These are phyloP conservation scores for Alternaria ventricosa DNA, from an alignment of 2,329 filamentous ascomycete genomes.

Conservation along the genomic window DNA sequence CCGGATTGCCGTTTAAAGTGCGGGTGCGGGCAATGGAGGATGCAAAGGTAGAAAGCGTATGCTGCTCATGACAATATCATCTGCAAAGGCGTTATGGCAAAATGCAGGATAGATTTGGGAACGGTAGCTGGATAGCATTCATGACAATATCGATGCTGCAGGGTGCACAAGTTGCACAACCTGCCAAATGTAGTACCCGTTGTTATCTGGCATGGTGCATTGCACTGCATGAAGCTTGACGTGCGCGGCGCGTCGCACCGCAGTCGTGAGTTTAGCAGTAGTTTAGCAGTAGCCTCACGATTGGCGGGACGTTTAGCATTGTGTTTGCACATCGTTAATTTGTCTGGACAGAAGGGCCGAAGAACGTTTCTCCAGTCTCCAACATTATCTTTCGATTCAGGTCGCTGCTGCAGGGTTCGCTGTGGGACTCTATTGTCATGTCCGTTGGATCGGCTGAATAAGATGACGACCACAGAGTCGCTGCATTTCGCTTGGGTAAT, in stretches of 20 bases:
- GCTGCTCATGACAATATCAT: background rate
- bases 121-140: background rate
- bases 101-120: background rate
- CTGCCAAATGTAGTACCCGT: background rate
- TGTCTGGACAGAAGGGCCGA: conserved; percentile 5
- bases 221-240: conserved; percentile 7
- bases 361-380: background rate
- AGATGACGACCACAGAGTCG: background rate
- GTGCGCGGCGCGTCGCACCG: conserved; percentile 1
- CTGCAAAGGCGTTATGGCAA: conserved; percentile 1
- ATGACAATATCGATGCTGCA: conserved; percentile 4
- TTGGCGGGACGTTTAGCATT: conserved; percentile 6
- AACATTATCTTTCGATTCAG: conserved; percentile 1
- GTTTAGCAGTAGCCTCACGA: background rate
- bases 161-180: conserved; percentile 7
- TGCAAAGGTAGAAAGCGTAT: background rate
- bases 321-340: background rate
- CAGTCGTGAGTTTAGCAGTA: background rate
- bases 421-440: background rate
- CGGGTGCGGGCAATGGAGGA: background rate
- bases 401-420: background rate
- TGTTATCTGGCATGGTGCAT: conserved; percentile 3
- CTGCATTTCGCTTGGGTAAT: background rate
- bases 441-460: conserved; percentile 4
- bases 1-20: background rate